Evolutionary conservation across 2,329 filamentous ascomycete genomes (phyloP).

Genomic region (Bipolaris oryzae): DNA sequence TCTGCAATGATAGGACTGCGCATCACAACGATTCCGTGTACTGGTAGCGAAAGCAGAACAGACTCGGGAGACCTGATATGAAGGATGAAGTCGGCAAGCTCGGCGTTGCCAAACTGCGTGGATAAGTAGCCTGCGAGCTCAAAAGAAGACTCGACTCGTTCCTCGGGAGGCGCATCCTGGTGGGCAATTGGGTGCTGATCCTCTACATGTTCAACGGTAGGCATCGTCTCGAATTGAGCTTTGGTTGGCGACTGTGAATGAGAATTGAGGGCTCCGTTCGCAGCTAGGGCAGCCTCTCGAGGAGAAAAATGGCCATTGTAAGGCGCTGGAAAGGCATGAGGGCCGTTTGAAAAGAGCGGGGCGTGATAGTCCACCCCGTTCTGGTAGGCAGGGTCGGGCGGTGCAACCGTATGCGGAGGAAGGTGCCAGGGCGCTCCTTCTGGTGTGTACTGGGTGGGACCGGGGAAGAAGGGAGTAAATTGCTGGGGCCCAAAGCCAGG

Average conservation of each 20-base stretch:
- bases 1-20: conserved; percentile 44
- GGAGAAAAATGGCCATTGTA: conserved; percentile 30
- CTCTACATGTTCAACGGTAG: conserved; percentile 27
- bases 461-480: conserved; percentile 40
- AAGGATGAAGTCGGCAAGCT: conserved; percentile 47
- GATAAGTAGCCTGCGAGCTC: conserved; percentile 43
- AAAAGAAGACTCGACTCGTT: conserved; percentile 33
- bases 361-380: conserved; percentile 35
- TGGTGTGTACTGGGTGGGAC: conserved; percentile 45
- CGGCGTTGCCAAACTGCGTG: conserved; percentile 42
- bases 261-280: conserved; percentile 38
- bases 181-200: conserved; percentile 24
- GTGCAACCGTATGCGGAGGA: conserved; percentile 37
- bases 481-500: conserved; percentile 42
- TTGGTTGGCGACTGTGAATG: conserved; percentile 45
- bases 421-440: conserved; percentile 42
- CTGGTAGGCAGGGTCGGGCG: conserved; percentile 31
- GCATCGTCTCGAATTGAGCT: conserved; percentile 34
- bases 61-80: conserved; percentile 41
- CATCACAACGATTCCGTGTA: conserved; percentile 45
- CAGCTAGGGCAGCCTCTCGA: conserved; percentile 17
- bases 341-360: conserved; percentile 23
- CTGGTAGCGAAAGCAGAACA: conserved; percentile 39
- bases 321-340: conserved; percentile 23
- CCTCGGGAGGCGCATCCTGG: conserved; percentile 23